Percentiles rank a stretch among this genome's conserved stretches.
phyloP scores from a whole-genome alignment of 208 protist species.

The Trypanosoma cruzi region DNA sequence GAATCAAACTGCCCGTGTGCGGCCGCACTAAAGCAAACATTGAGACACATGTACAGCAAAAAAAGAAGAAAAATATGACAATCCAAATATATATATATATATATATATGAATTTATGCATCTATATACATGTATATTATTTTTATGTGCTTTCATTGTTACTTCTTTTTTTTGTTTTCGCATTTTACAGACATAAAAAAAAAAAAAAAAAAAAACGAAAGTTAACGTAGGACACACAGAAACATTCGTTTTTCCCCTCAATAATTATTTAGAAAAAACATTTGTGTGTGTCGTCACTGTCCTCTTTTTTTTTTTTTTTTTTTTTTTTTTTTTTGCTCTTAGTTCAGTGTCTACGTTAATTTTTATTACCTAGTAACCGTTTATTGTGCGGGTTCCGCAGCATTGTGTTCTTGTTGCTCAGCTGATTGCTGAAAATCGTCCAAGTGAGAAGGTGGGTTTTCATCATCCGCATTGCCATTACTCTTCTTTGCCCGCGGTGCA shows the following conservation, averaged over 20 bases:
- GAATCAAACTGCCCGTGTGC: too few species aligned
- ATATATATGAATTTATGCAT: too few species aligned
- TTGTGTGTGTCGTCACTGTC: neutral
- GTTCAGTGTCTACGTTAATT: slow-evolving; percentile 21
- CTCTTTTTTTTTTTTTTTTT: slow-evolving; percentile 24
- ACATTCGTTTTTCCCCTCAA: neutral
- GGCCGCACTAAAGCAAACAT: too few species aligned
- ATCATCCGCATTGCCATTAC: slow-evolving; percentile 17
- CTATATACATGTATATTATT: too few species aligned
- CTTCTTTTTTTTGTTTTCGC: neutral
- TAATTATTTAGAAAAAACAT: neutral
- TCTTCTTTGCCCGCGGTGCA: slow-evolving; percentile 26
- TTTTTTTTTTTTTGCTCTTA: neutral
- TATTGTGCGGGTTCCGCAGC: slow-evolving; percentile 10
- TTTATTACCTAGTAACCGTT: slow-evolving; percentile 26
- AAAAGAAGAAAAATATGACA: too few species aligned
- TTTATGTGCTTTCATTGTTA: too few species aligned
- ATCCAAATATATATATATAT: too few species aligned
- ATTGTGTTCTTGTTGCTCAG: slow-evolving; percentile 1
- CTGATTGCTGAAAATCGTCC: neutral
- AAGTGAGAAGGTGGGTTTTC: slow-evolving; percentile 5
- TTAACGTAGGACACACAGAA: neutral
- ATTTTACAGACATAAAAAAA: neutral
- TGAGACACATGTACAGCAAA: too few species aligned
- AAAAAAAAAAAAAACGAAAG: neutral